Evolutionary conservation across 305 asterid species (phyloP).

Genomic region (Stenogyne calaminthoides): DNA sequence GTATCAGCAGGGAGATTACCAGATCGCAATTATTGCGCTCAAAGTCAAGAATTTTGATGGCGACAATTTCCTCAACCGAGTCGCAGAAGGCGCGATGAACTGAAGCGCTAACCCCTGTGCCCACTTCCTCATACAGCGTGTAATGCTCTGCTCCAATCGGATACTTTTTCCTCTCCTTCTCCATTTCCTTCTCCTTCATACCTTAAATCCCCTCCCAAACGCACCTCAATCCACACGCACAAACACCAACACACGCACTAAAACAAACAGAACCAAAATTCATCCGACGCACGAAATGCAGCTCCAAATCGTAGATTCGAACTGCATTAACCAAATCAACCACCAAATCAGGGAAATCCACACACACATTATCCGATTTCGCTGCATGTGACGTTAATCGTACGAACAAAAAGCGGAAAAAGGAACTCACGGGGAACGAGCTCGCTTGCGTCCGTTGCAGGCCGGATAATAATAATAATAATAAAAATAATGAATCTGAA

Average conservation of each 20-base stretch:
- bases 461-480: conserved; percentile 13
- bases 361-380: not conserved
- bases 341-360: not conserved
- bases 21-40: conserved; percentile 88
- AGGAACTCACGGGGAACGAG: conserved; percentile 45
- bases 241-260: conserved; percentile 11
- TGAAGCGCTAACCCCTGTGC: conserved; percentile 89
- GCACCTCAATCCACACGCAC: not conserved
- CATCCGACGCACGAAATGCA: conserved; percentile 33
- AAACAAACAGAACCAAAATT: not conserved
- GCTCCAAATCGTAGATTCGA: conserved; percentile 41
- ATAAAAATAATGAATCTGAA: conserved; percentile 1
- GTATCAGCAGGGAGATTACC: conserved; percentile 45
- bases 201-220: conserved; percentile 29
- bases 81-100: conserved; percentile 83
- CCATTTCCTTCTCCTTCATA: conserved; percentile 36
- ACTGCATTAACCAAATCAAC: conserved; percentile 38
- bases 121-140: conserved; percentile 80
- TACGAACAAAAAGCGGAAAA: conserved; percentile 25
- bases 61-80: conserved; percentile 67
- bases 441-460: conserved; percentile 36
- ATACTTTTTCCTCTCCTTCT: conserved; percentile 80
- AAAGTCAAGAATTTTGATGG: conserved; percentile 88
- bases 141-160: conserved; percentile 91
- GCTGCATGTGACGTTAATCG: conserved; percentile 43